These are phyloP conservation scores for Pyrenophora tritici-repentis DNA, from an alignment of 2,329 filamentous ascomycete genomes.

Conservation along the genomic window DNA sequence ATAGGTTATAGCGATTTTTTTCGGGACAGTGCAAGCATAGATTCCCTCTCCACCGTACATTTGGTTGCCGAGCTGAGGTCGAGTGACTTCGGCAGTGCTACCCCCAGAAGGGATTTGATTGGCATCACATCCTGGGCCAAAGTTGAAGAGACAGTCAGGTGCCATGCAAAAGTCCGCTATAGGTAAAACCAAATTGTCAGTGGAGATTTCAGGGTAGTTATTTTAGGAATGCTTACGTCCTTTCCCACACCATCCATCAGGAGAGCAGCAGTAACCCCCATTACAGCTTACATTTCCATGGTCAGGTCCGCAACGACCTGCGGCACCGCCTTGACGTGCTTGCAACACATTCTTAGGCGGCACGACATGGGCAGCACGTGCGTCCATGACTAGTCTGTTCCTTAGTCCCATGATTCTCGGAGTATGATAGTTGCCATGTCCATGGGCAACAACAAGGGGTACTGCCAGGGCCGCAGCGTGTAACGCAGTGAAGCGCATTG, in stretches of 20 bases:
- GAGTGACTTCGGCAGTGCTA: slow-evolving; percentile 57
- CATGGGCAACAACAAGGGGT: slow-evolving; percentile 41
- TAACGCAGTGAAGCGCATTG: slow-evolving; percentile 42
- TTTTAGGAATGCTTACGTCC: slow-evolving; percentile 31
- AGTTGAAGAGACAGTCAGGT: slow-evolving; percentile 65
- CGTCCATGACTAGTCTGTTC: slow-evolving; percentile 28
- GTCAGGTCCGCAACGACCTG: slow-evolving; percentile 38
- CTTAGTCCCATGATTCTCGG: slow-evolving; percentile 45
- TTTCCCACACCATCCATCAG: slow-evolving; percentile 24
- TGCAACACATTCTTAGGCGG: slow-evolving; percentile 19
- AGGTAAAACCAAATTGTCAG: not conserved
- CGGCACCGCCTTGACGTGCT: slow-evolving; percentile 41
- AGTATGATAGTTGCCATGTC: slow-evolving; percentile 33
- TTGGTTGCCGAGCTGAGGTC: slow-evolving; percentile 59
- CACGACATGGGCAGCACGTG: slow-evolving; percentile 23
- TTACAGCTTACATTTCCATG: slow-evolving; percentile 38
- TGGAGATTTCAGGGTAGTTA: not conserved
- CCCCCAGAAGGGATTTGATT: slow-evolving; percentile 59
- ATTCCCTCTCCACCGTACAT: slow-evolving; percentile 64
- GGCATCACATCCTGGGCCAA: slow-evolving; percentile 63
- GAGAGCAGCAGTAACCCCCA: slow-evolving; percentile 43
- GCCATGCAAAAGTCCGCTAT: slow-evolving; percentile 59
- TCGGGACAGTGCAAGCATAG: slow-evolving; percentile 57
- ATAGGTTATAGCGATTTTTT: slow-evolving; percentile 68
- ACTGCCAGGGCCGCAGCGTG: slow-evolving; percentile 34